Base-by-base conservation (phyloP, 306 rosid species). In the Casuarina cunninghamiana region DNA sequence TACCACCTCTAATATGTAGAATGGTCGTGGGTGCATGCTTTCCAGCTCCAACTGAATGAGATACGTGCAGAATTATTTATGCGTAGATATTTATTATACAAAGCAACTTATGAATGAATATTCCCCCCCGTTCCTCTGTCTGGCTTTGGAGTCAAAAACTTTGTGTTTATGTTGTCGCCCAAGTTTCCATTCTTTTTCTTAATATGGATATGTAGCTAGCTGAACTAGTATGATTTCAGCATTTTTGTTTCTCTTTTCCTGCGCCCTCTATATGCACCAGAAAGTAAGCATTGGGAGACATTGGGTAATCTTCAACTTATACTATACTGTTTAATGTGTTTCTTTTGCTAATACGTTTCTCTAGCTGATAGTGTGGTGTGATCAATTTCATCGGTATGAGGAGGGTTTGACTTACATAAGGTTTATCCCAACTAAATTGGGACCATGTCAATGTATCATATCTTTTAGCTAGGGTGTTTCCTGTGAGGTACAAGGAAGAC, bases 21-120 rank as follows among this genome's bases (percentile, higher is more conserved):
- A 54, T 54, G 61, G 26, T 54, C 15, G 61, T 57, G 63, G 35
- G 35, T 57, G 55, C 37, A 55, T 57, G 63, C 63, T 57, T 57
- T 57, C 63, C 21, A 57, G 63, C 19, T 21, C 37, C 63, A 57
- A 38, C 39, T 2, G 37, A 9, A 21, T 8, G 63, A 57, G 63
- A 19, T 57, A 13, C 63, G 2, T 57, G 63, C 13, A 1, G 37
- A 21, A 37, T 57, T n/a, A 51, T 12, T 12, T 17, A 51, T 5
- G 15, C 15, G 3, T 51, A 13, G 55, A 51, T 9, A 3, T 57
- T 37, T 57, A 13, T 57, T 57, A 26, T 57, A 57, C 38, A 21
- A 37, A 19, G 13, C 21, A 57, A 57, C 19, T 57, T 57, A 19
- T 5, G 10, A 57, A 57, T 0, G 10, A 4, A 57, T 57, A 57